Base-by-base conservation (phyloP, 306 rosid genomes). In the Cicer arietinum region DNA sequence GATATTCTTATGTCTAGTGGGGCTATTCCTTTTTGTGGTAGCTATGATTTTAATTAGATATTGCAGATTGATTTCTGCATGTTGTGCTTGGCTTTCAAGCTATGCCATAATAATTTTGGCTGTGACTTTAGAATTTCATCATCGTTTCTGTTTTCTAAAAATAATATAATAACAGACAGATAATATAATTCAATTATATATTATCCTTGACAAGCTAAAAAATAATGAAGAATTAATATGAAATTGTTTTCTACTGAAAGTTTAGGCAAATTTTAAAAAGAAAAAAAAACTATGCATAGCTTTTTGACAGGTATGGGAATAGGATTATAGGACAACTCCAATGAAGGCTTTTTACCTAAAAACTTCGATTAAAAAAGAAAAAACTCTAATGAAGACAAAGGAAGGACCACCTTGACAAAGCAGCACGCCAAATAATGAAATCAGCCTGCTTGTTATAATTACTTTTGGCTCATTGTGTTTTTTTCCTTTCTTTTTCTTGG, bases 1-100 rank as follows among this genome's bases (percentile, higher is more conserved):
- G 54, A 69, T 61, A 65, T 8, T 14, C 14, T 44, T 20, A 44
- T 83, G 66, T 71, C 65, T 18, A 57, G 75, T 71, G 83, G n/a
- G 56, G 44, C 77, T 77, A 41, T 62, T 40, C 39, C 41, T 65
- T 77, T 59, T 72, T 44, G 54, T 60, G 76, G 52, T 83, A 14
- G 59, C 59, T 12, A 47, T 44, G 63, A 39, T 63, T 51, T 62
- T 65, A 64, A 22, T 9, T 48, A 42, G 69, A 73, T 80, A 52
- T 37, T 7, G 65, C 16, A 35, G 35, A 60, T 67, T 80, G 30
- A 40, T 75, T n/a, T 71, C 14, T 53, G 61, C 16, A 51, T 73
- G 11, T 65, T 79, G 76, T 79, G 86, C 90, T 88, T 88, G 78
- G 46, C 88, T 88, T 88, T 85, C 79, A 90, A 88, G 93, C 85